Base-by-base conservation (phyloP, 768 basidiomycete species). In the Saitozyma podzolica region DNA sequence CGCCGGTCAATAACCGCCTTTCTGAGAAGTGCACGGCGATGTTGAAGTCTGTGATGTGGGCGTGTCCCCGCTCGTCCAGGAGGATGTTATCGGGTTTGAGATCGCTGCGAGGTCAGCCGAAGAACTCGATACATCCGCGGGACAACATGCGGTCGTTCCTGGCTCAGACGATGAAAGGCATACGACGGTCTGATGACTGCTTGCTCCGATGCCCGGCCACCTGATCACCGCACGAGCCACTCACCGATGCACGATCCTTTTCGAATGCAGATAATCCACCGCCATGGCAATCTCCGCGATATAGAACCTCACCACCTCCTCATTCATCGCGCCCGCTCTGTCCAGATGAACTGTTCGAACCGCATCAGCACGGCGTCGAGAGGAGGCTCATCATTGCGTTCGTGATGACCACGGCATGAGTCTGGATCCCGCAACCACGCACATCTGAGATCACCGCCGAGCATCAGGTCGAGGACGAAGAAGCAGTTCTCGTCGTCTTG, bases 401-500 rank as follows among this genome's bases (percentile, higher is more conserved):
- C n/a, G n/a, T n/a, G n/a, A n/a, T n/a, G n/a, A n/a, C n/a, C 29
- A 29, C 5, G 40, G 9, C 8, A 14, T 14, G 40, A 3, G 39
- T 29, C 47, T 37, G 16, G 40, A 8, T 16, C 20, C 40, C 6
- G 39, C 1, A 48, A 14, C 10, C 14, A 82, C 90, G 69, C 79
- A 94, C 92, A 97, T 81, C 93, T 74, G 74, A 97, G 88, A 90
- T 80, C 93, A 16, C 93, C 93, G 14, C 93, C 93, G 6, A 97
- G 84, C 93, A 97, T 97, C 64, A 98, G 85, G 82, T 98, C 95
- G 66, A 98, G 81, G 17, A 98, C 95, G 73, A 97, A 97, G 83
- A 98, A 98, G 71, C 95, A 95, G 77, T 98, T 95, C 68, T 90
- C 88, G 70, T 96, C 94, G 75, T 97, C 94, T 78, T 98, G 94